A percentile compares a stretch with the other conserved stretches of the same genome.
These are phyloP conservation scores for Planoprotostelium fungivorum DNA, from an alignment of 78 protist species.

Conservation along the genomic window DNA sequence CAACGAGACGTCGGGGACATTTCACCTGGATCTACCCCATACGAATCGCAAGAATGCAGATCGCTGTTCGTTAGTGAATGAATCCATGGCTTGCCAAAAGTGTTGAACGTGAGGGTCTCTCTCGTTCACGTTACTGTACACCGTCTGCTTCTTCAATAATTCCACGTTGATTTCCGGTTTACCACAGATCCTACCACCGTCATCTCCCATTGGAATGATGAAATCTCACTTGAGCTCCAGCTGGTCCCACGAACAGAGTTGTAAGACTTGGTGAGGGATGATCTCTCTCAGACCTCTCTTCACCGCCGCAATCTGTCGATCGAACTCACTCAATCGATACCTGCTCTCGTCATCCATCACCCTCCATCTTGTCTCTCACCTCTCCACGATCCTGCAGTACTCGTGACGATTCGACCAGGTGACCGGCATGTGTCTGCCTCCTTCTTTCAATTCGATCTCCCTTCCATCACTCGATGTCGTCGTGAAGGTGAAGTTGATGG, in stretches of 20 bases:
- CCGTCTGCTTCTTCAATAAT: not conserved
- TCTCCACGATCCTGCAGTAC: not conserved
- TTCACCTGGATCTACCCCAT: not conserved
- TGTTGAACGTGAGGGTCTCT: not conserved
- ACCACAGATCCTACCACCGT: not conserved
- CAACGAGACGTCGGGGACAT: not conserved
- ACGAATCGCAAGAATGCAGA: not conserved
- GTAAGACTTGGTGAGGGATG: not conserved
- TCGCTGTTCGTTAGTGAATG: not conserved
- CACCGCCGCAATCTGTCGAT: not conserved
- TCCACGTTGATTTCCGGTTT: not conserved
- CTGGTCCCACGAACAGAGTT: not conserved
- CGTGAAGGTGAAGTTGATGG: not conserved
- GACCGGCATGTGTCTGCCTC: not conserved
- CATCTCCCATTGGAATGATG: not conserved
- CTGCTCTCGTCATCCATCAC: no score
- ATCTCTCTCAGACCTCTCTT: not conserved
- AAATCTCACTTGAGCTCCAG: not conserved
- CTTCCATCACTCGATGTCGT: not conserved
- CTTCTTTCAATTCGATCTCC: not conserved
- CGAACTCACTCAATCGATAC: not conserved
- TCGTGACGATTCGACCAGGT: not conserved
- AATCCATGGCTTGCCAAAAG: not conserved
- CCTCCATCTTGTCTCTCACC: no score
- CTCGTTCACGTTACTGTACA: slow-evolving; percentile 1